Evolutionary conservation across 176 grass and related monocot genomes (phyloP).

Genomic region (Oryza nivara): DNA sequence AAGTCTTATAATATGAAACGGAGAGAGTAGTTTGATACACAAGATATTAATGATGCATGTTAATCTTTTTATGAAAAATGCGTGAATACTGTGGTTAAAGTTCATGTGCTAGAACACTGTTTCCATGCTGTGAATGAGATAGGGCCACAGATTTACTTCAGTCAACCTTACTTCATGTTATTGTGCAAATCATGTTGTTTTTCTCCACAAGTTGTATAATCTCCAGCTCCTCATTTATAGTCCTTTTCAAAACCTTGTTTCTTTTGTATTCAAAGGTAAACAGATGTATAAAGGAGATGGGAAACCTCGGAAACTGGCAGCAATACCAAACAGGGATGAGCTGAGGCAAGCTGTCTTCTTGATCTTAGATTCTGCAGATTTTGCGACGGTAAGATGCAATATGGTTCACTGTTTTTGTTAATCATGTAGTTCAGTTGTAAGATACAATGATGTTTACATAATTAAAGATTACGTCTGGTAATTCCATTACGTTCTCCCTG

Average conservation of each 20-base stretch:
- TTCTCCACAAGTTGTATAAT: neutral
- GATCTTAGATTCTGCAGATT: conserved; percentile 59
- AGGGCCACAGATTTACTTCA: neutral
- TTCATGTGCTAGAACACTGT: neutral
- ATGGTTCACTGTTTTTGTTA: conserved; percentile 14
- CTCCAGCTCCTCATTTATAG: conserved; percentile 16
- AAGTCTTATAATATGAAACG: no score
- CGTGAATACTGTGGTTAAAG: neutral
- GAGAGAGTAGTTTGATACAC: conserved; percentile 7
- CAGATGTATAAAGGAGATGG: conserved; percentile 32
- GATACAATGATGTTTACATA: neutral
- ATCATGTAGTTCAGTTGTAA: neutral
- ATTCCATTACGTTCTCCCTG: neutral
- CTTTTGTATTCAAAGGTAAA: conserved; percentile 44
- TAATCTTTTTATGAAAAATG: neutral
- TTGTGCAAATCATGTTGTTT: neutral
- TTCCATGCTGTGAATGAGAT: neutral
- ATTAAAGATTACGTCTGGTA: neutral
- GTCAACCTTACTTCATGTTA: neutral
- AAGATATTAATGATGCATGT: neutral
- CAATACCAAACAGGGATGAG: conserved; percentile 52
- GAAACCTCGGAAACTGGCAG: conserved; percentile 33
- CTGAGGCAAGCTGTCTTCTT: conserved; percentile 54
- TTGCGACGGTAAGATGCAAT: conserved; percentile 42
- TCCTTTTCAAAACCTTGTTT: conserved; percentile 25